Evolutionary conservation across 345 rosid genomes (phyloP).

Genomic region (Kandelia obovata): DNA sequence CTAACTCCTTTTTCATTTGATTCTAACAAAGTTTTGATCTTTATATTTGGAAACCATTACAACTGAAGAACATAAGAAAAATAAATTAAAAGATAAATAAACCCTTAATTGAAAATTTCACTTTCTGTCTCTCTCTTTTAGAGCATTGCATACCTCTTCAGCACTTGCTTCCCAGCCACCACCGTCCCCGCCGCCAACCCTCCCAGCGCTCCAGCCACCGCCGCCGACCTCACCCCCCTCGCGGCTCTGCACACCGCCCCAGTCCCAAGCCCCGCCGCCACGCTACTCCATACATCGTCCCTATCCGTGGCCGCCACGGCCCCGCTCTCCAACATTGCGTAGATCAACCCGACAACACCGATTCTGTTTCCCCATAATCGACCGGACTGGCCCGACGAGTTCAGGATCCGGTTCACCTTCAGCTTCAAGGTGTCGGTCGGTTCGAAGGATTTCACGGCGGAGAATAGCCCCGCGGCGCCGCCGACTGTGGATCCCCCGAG

Average conservation of each 20-base stretch:
- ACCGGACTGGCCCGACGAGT: slow-evolving; percentile 68
- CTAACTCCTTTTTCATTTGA: no score
- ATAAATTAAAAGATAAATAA: not conserved
- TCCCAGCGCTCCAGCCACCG: slow-evolving; percentile 85
- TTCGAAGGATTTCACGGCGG: slow-evolving; percentile 63
- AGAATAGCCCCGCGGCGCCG: slow-evolving; percentile 45
- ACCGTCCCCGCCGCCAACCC: slow-evolving; percentile 72
- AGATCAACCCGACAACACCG: slow-evolving; percentile 73
- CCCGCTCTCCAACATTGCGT: slow-evolving; percentile 75
- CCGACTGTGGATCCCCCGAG: slow-evolving; percentile 64
- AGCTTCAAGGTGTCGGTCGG: slow-evolving; percentile 76
- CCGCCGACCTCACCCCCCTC: slow-evolving; percentile 78
- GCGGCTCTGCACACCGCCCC: slow-evolving; percentile 83
- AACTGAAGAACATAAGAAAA: no score
- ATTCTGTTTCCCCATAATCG: slow-evolving; percentile 71
- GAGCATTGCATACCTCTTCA: slow-evolving; percentile 77
- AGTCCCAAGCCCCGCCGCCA: slow-evolving; percentile 78
- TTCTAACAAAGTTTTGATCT: no score
- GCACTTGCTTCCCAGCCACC: slow-evolving; percentile 64
- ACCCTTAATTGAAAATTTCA: not conserved
- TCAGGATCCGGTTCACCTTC: slow-evolving; percentile 64
- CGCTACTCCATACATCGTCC: slow-evolving; percentile 86
- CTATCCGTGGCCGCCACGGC: slow-evolving; percentile 51
- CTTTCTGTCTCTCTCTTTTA: slow-evolving; percentile 22
- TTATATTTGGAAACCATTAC: no score